These are phyloP conservation scores for Agapanthus africanus DNA, from an alignment of 106 monocot species.

Conservation along the genomic window DNA sequence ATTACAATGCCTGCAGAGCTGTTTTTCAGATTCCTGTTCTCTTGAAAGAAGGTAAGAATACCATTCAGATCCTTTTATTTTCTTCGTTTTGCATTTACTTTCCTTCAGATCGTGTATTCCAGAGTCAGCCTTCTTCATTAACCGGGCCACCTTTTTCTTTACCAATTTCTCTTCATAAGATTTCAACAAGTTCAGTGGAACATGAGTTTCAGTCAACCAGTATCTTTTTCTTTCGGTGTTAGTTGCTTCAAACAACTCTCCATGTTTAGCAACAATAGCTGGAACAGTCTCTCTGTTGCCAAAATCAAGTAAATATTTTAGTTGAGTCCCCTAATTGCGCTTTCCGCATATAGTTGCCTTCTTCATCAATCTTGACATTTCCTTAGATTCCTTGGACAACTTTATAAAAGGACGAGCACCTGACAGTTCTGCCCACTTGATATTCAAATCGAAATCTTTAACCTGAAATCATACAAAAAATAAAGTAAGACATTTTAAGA, in stretches of 20 bases:
- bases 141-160: conserved; percentile 39
- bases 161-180: conserved; percentile 67
- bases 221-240: conserved; percentile 62
- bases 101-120: conserved; percentile 12
- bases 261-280: conserved; percentile 60
- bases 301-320: conserved; percentile 91
- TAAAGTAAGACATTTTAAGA: not conserved
- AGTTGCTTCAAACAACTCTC: conserved; percentile 58
- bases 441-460: conserved; percentile 73
- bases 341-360: conserved; percentile 61
- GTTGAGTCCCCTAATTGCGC: conserved; percentile 41
- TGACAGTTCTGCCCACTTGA: conserved; percentile 74
- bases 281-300: conserved; percentile 73
- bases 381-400: conserved; percentile 46
- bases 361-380: conserved; percentile 41
- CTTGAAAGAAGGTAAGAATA: conserved; percentile 58
- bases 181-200: conserved; percentile 70
- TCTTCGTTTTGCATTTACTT: conserved; percentile 24
- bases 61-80: conserved; percentile 23
- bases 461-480: conserved; percentile 44
- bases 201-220: conserved; percentile 72
- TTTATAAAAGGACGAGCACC: conserved; percentile 32
- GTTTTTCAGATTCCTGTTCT: conserved; percentile 21
- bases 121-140: conserved; percentile 33
- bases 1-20: conserved; percentile 60